A percentile compares a stretch with the other conserved stretches of the same genome.
Evolutionary conservation across 2,329 filamentous ascomycete species (phyloP).

Genomic region (Ophiocordyceps camponoti-rufipedis): DNA sequence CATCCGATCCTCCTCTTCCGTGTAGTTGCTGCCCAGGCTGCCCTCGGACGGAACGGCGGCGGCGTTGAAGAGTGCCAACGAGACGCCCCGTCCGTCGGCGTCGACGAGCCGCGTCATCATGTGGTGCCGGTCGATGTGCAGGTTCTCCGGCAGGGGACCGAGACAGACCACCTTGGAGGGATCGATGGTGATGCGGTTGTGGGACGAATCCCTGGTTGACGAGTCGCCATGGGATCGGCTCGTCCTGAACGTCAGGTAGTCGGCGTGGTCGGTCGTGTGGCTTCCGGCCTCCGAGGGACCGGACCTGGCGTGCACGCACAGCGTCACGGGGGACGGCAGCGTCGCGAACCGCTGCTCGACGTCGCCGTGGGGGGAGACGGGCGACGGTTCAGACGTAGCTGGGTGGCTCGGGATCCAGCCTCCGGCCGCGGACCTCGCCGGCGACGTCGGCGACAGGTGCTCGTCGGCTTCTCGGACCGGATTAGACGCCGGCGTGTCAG

Average conservation of each 20-base stretch:
- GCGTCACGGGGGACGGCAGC: slow-evolving; percentile 22
- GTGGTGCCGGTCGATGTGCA: slow-evolving; percentile 12
- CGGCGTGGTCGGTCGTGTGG: slow-evolving; percentile 2
- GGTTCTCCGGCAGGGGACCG: slow-evolving; percentile 31
- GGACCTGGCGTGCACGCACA: slow-evolving; percentile 11
- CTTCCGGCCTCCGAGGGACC: slow-evolving; percentile 5
- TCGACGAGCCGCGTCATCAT: slow-evolving; percentile 3
- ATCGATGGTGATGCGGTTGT: slow-evolving; percentile 30
- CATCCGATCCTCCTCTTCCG: slow-evolving; percentile 29
- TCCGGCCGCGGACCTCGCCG: slow-evolving; percentile 6
- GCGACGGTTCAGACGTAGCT: slow-evolving; percentile 25
- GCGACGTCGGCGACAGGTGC: slow-evolving; percentile 5
- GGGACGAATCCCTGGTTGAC: not conserved
- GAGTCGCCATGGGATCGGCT: slow-evolving; percentile 3
- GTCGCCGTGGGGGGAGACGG: slow-evolving; percentile 27
- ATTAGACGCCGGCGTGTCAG: not conserved
- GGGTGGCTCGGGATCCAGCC: slow-evolving; percentile 15
- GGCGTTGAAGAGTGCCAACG: slow-evolving; percentile 1
- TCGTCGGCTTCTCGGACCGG: slow-evolving; percentile 3
- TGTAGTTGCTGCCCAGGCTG: slow-evolving; percentile 39
- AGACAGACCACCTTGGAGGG: slow-evolving; percentile 33
- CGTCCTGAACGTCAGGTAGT: not conserved
- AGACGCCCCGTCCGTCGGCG: slow-evolving; percentile 1
- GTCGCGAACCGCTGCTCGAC: slow-evolving; percentile 15
- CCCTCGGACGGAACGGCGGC: slow-evolving; percentile 6